These are phyloP conservation scores for Podila minutissima DNA, from an alignment of 192 early-diverging fungal genomes.

Conservation along the genomic window DNA sequence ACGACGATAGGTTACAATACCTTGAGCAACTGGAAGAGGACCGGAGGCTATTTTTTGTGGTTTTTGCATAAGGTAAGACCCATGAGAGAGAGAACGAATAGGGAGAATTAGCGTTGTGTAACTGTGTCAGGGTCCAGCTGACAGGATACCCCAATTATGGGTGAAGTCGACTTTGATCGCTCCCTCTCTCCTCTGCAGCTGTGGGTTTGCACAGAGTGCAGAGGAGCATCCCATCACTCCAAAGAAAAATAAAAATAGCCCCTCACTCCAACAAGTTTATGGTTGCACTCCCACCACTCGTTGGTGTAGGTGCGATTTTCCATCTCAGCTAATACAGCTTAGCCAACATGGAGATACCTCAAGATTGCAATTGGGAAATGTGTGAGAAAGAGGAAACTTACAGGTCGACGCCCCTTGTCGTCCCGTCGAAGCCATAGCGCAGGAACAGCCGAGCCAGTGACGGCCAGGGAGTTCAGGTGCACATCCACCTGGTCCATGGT, in stretches of 20 bases:
- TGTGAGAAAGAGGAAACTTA: slow-evolving; percentile 8
- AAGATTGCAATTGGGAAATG: no score
- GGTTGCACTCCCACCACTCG: no score
- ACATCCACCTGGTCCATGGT: slow-evolving; percentile 4
- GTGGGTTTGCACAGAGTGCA: no score
- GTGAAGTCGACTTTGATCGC: no score
- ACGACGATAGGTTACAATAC: not conserved
- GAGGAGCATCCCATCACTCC: no score
- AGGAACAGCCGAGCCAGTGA: slow-evolving; percentile 33
- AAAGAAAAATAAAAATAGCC: no score
- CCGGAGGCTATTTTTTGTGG: slow-evolving; percentile 25
- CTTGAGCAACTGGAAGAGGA: slow-evolving; percentile 42
- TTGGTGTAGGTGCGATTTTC: no score
- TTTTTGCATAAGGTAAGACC: not conserved
- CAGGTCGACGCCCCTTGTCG: slow-evolving; percentile 48
- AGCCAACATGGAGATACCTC: not conserved
- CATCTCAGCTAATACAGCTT: not conserved
- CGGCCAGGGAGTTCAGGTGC: slow-evolving; percentile 3
- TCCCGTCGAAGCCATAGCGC: slow-evolving; percentile 49
- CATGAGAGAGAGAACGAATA: not conserved
- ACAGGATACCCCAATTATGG: no score
- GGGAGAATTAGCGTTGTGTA: not conserved
- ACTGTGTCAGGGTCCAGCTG: no score
- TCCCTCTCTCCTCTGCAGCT: not conserved
- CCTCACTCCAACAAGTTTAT: no score